Conservation (phyloP, 2,329 filamentous ascomycete species). For the Acephala macrosclerotiorum region DNA sequence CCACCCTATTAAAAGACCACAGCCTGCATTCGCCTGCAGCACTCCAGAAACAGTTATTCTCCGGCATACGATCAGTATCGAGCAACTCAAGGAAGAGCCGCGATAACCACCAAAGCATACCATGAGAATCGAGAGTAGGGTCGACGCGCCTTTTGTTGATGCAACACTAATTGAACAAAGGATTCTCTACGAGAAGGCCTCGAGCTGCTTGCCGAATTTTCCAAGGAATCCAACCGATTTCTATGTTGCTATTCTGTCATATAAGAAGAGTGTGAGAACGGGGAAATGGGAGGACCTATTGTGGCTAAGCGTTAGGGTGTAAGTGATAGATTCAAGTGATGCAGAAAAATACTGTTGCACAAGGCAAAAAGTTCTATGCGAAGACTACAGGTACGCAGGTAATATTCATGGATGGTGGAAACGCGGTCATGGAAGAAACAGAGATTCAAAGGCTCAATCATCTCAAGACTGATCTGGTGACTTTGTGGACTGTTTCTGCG, state of each 20-base stretch:
- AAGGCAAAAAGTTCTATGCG: slow-evolving; percentile 15
- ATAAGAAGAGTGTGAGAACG: slow-evolving; percentile 12
- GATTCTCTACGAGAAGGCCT: slow-evolving; percentile 23
- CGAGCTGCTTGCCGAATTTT: slow-evolving; percentile 17
- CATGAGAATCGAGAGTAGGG: slow-evolving; percentile 7
- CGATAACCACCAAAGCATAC: background rate
- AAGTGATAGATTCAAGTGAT: background rate
- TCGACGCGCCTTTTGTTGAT: background rate
- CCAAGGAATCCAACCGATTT: slow-evolving; percentile 21
- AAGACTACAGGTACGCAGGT: slow-evolving; percentile 7
- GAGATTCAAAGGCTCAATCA: slow-evolving; percentile 18
- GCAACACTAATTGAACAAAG: slow-evolving; percentile 2
- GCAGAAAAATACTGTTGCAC: slow-evolving; percentile 23
- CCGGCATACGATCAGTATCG: background rate
- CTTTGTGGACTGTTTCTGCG: slow-evolving; percentile 28
- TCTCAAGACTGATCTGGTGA: slow-evolving; percentile 15
- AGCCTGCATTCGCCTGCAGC: background rate
- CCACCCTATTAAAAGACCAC: background rate
- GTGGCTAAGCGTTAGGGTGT: slow-evolving; percentile 26
- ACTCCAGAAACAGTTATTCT: background rate
- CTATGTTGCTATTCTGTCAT: slow-evolving; percentile 25
- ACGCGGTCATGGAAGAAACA: slow-evolving; percentile 2
- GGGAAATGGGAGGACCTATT: slow-evolving; percentile 25
- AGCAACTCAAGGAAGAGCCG: background rate
- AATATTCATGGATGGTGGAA: slow-evolving; percentile 10